phyloP scores from a whole-genome alignment of 345 rosid species.

The Eucalyptus pumila region DNA sequence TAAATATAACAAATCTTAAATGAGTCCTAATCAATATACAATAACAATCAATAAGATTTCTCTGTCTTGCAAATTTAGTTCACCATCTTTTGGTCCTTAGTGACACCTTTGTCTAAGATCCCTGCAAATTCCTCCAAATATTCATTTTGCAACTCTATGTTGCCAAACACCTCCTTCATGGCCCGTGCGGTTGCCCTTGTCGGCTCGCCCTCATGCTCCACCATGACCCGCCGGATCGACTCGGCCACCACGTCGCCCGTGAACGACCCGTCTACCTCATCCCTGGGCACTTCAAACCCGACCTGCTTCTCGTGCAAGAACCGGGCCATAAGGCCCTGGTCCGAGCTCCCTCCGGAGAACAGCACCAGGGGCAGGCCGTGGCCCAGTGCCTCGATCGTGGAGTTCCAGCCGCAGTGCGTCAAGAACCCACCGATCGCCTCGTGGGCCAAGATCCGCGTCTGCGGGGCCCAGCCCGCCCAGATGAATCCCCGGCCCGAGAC shows the following conservation, averaged over 20 bases:
- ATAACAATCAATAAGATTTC: background rate
- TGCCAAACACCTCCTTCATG: background rate
- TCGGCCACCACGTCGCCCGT: background rate
- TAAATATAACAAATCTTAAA: background rate
- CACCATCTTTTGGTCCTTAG: background rate
- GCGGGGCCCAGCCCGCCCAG: slow-evolving; percentile 5
- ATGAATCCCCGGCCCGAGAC: background rate
- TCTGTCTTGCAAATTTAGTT: background rate
- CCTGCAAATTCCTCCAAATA: background rate
- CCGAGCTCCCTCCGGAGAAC: background rate
- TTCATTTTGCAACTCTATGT: background rate
- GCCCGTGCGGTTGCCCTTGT: background rate
- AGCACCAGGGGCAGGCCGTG: background rate
- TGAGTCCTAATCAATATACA: background rate
- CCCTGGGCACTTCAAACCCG: slow-evolving; percentile 4
- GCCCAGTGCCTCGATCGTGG: slow-evolving; percentile 3
- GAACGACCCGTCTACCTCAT: background rate
- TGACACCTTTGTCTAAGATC: background rate
- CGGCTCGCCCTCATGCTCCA: background rate
- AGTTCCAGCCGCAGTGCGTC: slow-evolving; percentile 9
- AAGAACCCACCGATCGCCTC: slow-evolving; percentile 5
- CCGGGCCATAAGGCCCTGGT: slow-evolving; percentile 4
- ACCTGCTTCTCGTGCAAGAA: background rate
- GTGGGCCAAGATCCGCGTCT: background rate
- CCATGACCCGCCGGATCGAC: background rate